A percentile compares a stretch with the other conserved stretches of the same genome.
Evolutionary conservation across 176 grass and related monocot genomes (phyloP).

Genomic region (Oryza meyeriana): DNA sequence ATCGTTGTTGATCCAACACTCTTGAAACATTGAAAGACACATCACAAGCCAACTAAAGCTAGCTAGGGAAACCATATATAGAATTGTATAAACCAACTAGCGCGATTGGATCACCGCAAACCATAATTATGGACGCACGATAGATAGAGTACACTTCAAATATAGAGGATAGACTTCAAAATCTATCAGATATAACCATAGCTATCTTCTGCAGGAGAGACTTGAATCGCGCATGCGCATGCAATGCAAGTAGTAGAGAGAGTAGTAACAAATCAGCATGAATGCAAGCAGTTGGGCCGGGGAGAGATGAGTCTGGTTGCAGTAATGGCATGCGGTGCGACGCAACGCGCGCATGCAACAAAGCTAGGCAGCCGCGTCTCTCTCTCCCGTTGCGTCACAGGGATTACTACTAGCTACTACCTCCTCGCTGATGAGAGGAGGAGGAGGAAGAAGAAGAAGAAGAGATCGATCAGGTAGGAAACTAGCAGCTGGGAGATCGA

Average conservation of each 20-base stretch:
- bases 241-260: background rate
- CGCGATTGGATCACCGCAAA: too few relatives aligned
- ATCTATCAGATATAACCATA: too few relatives aligned
- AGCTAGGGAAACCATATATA: background rate
- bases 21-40: background rate
- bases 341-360: background rate
- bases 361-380: background rate
- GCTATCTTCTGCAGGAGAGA: background rate
- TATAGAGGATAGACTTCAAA: too few relatives aligned
- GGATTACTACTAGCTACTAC: background rate
- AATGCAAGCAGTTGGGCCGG: constrained; percentile 51
- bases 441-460: background rate
- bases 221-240: background rate
- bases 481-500: background rate
- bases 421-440: background rate
- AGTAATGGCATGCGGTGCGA: constrained; percentile 41
- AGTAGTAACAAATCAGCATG: constrained; percentile 22
- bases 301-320: background rate
- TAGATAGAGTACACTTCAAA: too few relatives aligned
- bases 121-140: too few relatives aligned
- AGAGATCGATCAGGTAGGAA: background rate
- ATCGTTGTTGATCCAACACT: background rate
- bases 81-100: too few relatives aligned
- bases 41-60: background rate
- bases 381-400: constrained; percentile 17